Base-by-base conservation (phyloP, 306 rosid species). In the Datisca glomerata region DNA sequence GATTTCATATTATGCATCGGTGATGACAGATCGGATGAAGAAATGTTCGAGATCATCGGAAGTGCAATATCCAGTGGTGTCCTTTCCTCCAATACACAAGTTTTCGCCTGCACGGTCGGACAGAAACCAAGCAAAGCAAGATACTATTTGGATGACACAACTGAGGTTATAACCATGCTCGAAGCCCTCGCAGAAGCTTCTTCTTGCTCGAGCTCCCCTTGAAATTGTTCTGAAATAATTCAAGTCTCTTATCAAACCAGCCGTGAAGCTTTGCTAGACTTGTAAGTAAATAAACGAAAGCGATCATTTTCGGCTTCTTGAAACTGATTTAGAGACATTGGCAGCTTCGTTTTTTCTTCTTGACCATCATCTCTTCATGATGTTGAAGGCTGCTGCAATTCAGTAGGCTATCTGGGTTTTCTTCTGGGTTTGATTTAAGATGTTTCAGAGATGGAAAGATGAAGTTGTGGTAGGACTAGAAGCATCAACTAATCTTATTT, bases 101-200 rank as follows among this genome's bases (percentile, higher is more conserved):
- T 70, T 8, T 78, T 73, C 34, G 86, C 86, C 2, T 78, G 86
- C 53, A 78, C 86, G 0, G 86, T 78, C 15, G 86, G 86, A 52
- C 81, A 73, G 63, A 78, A 78, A 58, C 86, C 86, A 24, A 78
- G 86, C 67, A 78, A 73, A 53, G 86, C 86, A 5, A 70, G 73
- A 54, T 78, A 78, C 58, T 78, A 73, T 49, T 55, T 78, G 65
- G 86, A 78, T 54, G 86, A 78, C 60, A 65, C 86, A 24, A 20
- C 6, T 10, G 81, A 78, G 31, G 86, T 78, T 19, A 59, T 78
- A 24, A 54, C 50, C 49, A 58, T 73, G 78, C 73, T 78, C 11
- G 69, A 66, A 6, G 86, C 75, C 46, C 73, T 78, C 20, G 81
- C 81, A 15, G 71, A 64, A 3, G 69, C 64, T 27, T 56, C 81